phyloP scores from a whole-genome alignment of 768 basidiomycete genomes.

The Phanerochaete sordida region DNA sequence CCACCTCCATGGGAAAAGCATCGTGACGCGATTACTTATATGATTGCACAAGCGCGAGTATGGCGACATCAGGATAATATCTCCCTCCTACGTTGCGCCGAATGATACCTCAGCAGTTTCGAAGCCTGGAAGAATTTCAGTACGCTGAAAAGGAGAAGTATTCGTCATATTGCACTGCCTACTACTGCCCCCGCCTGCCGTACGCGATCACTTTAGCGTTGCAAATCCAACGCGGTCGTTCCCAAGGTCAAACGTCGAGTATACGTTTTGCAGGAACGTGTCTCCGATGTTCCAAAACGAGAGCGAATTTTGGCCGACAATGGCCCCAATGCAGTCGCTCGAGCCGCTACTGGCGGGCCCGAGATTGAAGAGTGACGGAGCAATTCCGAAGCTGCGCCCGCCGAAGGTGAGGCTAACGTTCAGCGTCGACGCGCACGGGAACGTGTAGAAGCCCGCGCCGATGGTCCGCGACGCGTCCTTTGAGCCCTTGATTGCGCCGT shows the following conservation, averaged over 20 bases:
- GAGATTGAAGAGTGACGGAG: slow-evolving; percentile 39
- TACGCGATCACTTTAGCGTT: slow-evolving; percentile 8
- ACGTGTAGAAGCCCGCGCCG: slow-evolving; percentile 32
- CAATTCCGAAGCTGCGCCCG: slow-evolving; percentile 33
- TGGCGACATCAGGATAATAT: too few species aligned
- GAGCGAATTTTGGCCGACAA: slow-evolving; percentile 19
- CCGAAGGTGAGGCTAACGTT: slow-evolving; percentile 35
- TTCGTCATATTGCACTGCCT: too few species aligned
- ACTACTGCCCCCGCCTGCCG: too few species aligned
- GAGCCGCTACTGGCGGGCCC: slow-evolving; percentile 30
- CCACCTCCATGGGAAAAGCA: too few species aligned
- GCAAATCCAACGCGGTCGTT: slow-evolving; percentile 19
- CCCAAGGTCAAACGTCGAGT: slow-evolving; percentile 39
- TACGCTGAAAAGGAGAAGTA: too few species aligned
- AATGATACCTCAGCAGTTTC: too few species aligned
- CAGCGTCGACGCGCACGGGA: slow-evolving; percentile 29
- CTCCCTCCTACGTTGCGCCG: too few species aligned
- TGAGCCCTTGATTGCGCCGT: neutral
- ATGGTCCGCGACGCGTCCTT: neutral
- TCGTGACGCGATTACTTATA: too few species aligned
- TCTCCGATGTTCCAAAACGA: slow-evolving; percentile 35
- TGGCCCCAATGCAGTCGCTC: slow-evolving; percentile 33
- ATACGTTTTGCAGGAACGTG: slow-evolving; percentile 44
- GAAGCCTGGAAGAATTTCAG: too few species aligned
- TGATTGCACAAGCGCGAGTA: too few species aligned